Evolutionary conservation across 2,329 filamentous ascomycete genomes (phyloP).

Genomic region (Xylariales sp.): DNA sequence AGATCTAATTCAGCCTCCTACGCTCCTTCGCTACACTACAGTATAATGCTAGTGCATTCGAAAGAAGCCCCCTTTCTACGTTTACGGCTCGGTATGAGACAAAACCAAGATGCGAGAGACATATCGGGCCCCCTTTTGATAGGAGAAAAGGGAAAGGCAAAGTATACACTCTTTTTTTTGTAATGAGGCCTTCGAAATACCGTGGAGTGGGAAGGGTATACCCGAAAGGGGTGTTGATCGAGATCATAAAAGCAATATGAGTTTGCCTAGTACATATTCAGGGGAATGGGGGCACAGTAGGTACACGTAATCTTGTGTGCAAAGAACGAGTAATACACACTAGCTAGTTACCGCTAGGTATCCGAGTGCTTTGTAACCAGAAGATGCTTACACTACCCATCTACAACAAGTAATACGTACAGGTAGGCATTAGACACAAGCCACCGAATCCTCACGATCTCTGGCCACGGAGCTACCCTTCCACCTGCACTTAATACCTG

Average conservation of each 20-base stretch:
- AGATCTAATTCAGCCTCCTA: conserved; percentile 11
- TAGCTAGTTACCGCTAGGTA: not conserved
- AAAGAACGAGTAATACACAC: not conserved
- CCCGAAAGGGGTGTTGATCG: not conserved
- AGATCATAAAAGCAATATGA: not conserved
- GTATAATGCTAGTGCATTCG: not conserved
- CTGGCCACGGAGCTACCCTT: not conserved
- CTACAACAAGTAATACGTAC: not conserved
- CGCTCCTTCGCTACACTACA: not conserved
- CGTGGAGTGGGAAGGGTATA: not conserved
- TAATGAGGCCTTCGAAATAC: not conserved
- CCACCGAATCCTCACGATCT: not conserved
- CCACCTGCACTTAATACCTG: not conserved
- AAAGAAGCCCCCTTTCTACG: not conserved
- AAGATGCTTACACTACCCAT: not conserved
- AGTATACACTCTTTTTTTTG: not conserved
- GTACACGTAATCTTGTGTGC: not conserved
- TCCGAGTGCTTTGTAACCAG: not conserved
- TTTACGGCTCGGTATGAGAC: not conserved
- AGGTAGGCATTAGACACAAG: not conserved
- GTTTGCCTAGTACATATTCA: not conserved
- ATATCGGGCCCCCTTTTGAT: not conserved
- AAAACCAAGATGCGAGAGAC: not conserved
- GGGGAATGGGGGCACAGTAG: not conserved
- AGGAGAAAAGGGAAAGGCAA: no score